These are phyloP conservation scores for Nannochloris sp. DNA, from an alignment of 139 green algal genomes.

Conservation along the genomic window DNA sequence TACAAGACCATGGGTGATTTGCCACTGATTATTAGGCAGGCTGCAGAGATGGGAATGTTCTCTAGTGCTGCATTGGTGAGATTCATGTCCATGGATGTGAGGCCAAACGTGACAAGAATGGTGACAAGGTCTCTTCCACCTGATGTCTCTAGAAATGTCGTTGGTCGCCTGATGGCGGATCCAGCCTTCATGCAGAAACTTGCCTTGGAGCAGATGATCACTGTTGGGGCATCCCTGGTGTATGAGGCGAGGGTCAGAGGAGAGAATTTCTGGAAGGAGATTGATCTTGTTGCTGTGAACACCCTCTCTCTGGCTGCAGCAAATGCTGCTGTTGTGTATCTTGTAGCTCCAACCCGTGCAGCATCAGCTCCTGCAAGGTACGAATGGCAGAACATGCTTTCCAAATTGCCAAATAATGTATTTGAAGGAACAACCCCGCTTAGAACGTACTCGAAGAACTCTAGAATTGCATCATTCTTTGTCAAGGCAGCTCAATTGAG, in stretches of 20 bases:
- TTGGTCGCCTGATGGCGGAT: slow-evolving; percentile 94
- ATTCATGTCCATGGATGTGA: slow-evolving; percentile 87
- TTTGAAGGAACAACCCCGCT: slow-evolving; percentile 77
- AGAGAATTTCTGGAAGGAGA: slow-evolving; percentile 66
- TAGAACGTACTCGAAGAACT: slow-evolving; percentile 57
- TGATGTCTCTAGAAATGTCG: slow-evolving; percentile 67
- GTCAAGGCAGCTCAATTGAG: slow-evolving; percentile 78
- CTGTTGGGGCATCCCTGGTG: slow-evolving; percentile 46
- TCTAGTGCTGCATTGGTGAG: slow-evolving; percentile 81
- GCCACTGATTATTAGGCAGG: slow-evolving; percentile 76
- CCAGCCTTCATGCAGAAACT: slow-evolving; percentile 93
- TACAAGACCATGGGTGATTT: slow-evolving; percentile 77
- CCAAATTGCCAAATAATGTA: slow-evolving; percentile 65
- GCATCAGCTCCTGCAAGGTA: slow-evolving; percentile 25
- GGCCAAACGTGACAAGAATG: slow-evolving; percentile 70
- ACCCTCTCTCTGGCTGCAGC: slow-evolving; percentile 60
- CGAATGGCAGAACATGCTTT: slow-evolving; percentile 74
- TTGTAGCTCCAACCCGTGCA: slow-evolving; percentile 72
- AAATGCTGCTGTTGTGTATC: slow-evolving; percentile 80
- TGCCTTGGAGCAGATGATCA: slow-evolving; percentile 74
- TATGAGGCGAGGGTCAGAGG: slow-evolving; percentile 69
- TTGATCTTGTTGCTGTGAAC: slow-evolving; percentile 84
- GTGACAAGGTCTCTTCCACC: slow-evolving; percentile 73
- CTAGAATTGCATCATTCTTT: slow-evolving; percentile 58
- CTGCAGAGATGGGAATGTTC: slow-evolving; percentile 90